Evolutionary conservation across 2,329 filamentous ascomycete species (phyloP), one percentile per base, ranked within the genome.

Genomic region (Exophiala sp.): DNA sequence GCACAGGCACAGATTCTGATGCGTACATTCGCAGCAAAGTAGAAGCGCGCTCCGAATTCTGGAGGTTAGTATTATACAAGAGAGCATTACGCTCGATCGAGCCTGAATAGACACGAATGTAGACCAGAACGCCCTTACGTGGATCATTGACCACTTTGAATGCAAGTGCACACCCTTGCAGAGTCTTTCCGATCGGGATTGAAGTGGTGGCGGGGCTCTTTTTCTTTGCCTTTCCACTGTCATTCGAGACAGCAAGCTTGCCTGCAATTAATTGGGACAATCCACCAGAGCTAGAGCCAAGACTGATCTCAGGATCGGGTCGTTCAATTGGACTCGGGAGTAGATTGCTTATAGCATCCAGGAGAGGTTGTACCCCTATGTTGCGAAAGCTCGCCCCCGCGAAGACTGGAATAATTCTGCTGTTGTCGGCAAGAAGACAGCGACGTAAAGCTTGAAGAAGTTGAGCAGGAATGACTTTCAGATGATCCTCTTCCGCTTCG

Each of bases 121-220:
- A 97, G 58, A 95, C 91, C 55, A 97, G 79, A 50, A 95, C 86
- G 14, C 94, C 94, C 52, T 91, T 85, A 60, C 87, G 87, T 7
- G 88, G 77, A 65, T 97, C 92, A 61, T 92, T 87, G 60, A 94
- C 90, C 5, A 97, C 94, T 71, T 99, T 99, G 80, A 97, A 99
- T 6, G 86, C 86, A 20, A 89, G 70, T 1, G 84, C 85, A 62
- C 85, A 88, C 32, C 80, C 80, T 61, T 83, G 77, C 1, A 97
- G 82, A 12, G 87, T 88, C 21, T 77, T 71, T n/a, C 80, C 69
- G 10, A 71, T 60, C 74, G 7, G 72, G 2, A 65, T 66, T 6
- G 68, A 57, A 10, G 67, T 9, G 5, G 14, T 16, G 2, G 20
- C 66, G 66, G 41, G 58, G 63, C 49, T 67, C 75, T 66, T 70